Conservation (phyloP, 768 basidiomycete genomes). For the Pleurotus salmoneostramineus region DNA sequence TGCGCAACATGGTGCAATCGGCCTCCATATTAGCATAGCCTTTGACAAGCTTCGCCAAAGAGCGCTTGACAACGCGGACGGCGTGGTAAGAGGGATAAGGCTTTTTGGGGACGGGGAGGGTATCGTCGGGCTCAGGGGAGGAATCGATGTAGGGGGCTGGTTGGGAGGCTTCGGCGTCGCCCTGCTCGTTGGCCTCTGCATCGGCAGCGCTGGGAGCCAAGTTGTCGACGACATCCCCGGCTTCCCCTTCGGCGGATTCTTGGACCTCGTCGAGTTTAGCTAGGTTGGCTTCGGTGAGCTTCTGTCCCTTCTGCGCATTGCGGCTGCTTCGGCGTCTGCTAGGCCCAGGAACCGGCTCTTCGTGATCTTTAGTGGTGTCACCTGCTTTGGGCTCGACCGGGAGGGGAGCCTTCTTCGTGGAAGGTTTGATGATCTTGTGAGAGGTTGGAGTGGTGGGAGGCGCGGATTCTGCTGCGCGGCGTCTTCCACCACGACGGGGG, state of each 20-base stretch:
- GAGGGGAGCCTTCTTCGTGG: neutral
- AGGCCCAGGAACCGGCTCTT: neutral
- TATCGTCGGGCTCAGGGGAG: neutral
- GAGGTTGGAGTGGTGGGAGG: neutral
- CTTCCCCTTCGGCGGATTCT: neutral
- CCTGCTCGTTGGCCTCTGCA: no score
- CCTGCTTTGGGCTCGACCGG: neutral
- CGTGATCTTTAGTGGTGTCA: neutral
- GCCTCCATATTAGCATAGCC: constrained; percentile 8
- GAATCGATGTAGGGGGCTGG: neutral
- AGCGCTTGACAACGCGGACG: constrained; percentile 15
- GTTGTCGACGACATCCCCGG: neutral
- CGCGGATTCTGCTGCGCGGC: neutral
- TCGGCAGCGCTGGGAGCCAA: no score
- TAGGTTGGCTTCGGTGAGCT: neutral
- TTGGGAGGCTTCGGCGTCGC: no score
- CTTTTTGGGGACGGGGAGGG: neutral
- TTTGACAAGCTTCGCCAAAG: constrained; percentile 13
- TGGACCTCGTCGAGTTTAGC: neutral
- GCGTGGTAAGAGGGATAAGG: constrained; percentile 13
- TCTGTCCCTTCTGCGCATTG: neutral
- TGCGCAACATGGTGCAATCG: constrained; percentile 15
- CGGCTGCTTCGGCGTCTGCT: neutral
- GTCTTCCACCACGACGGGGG: neutral
- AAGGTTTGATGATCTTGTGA: neutral